Base-by-base conservation (phyloP, 2,329 filamentous ascomycete species). In the Fusarium sp. region DNA sequence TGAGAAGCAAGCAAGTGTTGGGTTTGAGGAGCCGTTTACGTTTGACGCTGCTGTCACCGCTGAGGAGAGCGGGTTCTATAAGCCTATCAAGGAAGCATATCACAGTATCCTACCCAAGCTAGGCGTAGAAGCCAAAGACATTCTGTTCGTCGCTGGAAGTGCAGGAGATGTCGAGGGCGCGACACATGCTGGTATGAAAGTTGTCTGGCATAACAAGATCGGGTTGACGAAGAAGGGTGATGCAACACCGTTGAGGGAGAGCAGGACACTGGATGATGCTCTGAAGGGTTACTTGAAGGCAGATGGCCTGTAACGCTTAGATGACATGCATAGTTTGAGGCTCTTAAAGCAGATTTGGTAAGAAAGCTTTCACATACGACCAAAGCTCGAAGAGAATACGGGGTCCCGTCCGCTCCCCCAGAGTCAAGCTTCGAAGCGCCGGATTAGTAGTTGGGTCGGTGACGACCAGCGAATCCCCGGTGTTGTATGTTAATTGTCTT, bases 11-110 rank as follows among this genome's bases (percentile, higher is more conserved):
- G 43, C 50, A 10, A 60, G 56, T 37, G 61, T 31, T 31, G 57
- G 66, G 8, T 63, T 42, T 63, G 35, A 46, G 10, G n/a, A 48
- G 3, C 60, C 55, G 1, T 66, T 71, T n/a, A 50, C 46, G 3
- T 81, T 81, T 26, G 77, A 81, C 35, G 70, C 71, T 3, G 72
- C 77, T 6, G 53, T 81, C 6, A 80, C 80, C 2, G 81, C 80
- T 1, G 80, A 82, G 53, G 79, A 82, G 56, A 77, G 73, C 16
- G 79, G 80, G 4, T 81, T 77, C 54, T 82, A 82, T 53, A 81
- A 82, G 55, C 80, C 80, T 3, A 68, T 71, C 3, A 58, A 53
- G 10, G 57, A 75, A 35, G 77, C 81, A 2, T 82, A 82, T 47
- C 41, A 71, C 6, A 74, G 69, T 6, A 72, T 80, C 6, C 57